Evolutionary conservation across 805 yeast species (phyloP), one percentile per base, ranked within the genome.

Genomic region (Pichia occidentalis): DNA sequence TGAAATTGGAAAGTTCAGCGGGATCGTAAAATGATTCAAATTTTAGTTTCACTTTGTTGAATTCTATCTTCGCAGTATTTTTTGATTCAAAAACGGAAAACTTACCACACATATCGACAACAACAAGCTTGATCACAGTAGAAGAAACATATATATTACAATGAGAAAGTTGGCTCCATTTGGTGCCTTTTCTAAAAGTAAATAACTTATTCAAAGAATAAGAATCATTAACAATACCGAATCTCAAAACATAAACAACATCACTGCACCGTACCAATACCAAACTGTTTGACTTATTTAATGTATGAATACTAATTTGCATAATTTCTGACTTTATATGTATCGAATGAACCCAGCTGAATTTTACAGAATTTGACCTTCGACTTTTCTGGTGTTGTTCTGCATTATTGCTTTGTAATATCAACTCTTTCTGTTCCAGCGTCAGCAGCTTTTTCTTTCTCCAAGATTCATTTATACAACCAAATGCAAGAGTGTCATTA

Each of bases 1-100:
- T 77, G 68, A 80, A 77, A 23, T 63, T 61, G 0, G 85, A 78
- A 1, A 77, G 46, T 37, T 77, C 84, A 2, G 59, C 60, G 0
- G 70, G 64, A 43, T 74, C 75, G 34, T 60, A 52, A 9, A 65
- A 53, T 7, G 63, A 46, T 5, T 32, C 30, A 26, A 20, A 32
- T 7, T 37, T 30, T n/a, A 45, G 32, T 8, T 36, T 28, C 1
- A 42, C 8, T 13, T 39, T 33, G 7, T 18, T 29, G 29, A 39
- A 42, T 3, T 23, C 32, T 2, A 24, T 3, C 7, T 24, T 32
- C 3, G 14, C 20, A 7, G 13, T 37, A 41, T 31, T 38, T 9
- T 35, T 13, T 13, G 62, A 42, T 12, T 50, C 47, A 51, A 69
- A 70, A 1, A 69, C 29, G 3, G 61, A 63, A 65, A 78, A 73